Base-by-base conservation (phyloP, 257 asterid species). In the Linderniella brevidens region DNA sequence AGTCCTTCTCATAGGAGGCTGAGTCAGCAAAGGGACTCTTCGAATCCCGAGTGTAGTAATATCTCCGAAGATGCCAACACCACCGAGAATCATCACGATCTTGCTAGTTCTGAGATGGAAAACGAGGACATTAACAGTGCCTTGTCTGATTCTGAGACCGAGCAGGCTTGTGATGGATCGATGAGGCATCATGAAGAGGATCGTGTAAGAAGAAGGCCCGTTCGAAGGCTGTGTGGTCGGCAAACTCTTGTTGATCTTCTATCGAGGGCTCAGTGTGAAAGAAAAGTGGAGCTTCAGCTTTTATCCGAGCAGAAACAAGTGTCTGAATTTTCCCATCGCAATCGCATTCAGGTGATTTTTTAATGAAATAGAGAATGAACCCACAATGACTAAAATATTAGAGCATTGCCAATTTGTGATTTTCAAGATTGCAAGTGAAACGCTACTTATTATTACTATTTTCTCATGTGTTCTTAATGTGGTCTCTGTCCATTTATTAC, bases 211-310 rank as follows among this genome's bases (percentile, higher is more conserved):
- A 63, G 86, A 13, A 69, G 72, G 54, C 78, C 85, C 44, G 65
- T 88, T 19, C 71, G 82, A 17, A 83, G 66, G 64, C 62, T 88
- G 47, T 70, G 92, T 66, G 97, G 97, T 52, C 70, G 97, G 61
- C 95, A 88, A 59, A 79, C 87, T 56, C 92, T 88, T 64, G 68
- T 80, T 57, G 97, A 88, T 72, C 86, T 88, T 63, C 76, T 88
- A 55, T 41, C 48, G 41, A 82, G 68, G 68, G 82, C 86, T 60
- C 92, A 84, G 62, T 64, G 58, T 49, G 90, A 84, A 62, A 72
- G 82, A 74, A 72, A 69, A 56, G 66, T 37, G 49, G 97, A 88
- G 64, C 81, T 88, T 46, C 72, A 70, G 57, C 64, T 69, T 57
- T 59, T 88, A 61, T 58, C 59, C 58, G 92, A 72, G 68, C 62